These are phyloP conservation scores for Dysphania ambrosioides DNA, from an alignment of 148 eudicot species.

Conservation along the genomic window DNA sequence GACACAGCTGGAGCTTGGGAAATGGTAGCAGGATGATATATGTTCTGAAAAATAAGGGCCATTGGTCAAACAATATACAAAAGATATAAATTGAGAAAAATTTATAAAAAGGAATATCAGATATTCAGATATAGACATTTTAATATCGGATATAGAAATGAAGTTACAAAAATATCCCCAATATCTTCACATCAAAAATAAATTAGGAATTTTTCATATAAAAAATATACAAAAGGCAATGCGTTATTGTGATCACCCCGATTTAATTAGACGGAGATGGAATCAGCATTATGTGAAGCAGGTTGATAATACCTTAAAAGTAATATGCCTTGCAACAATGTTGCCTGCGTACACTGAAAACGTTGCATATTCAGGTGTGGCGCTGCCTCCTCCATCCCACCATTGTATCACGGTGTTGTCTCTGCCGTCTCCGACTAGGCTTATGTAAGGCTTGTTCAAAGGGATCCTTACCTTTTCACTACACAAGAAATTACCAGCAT, in stretches of 20 bases:
- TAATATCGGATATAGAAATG: too few species aligned
- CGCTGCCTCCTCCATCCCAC: constrained; percentile 26
- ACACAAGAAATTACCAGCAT: background rate
- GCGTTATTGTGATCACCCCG: too few species aligned
- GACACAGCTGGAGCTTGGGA: constrained; percentile 30
- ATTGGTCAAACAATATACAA: too few species aligned
- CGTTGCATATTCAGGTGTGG: constrained; percentile 23
- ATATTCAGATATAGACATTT: too few species aligned
- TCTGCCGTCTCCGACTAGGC: constrained; percentile 25
- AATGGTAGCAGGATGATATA: constrained; percentile 2
- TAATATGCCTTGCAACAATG: constrained; percentile 26
- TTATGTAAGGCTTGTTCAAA: constrained; percentile 19
- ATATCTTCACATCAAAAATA: too few species aligned
- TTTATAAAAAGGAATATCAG: too few species aligned
- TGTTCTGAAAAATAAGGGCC: constrained; percentile 9
- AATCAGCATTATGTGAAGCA: too few species aligned
- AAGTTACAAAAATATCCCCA: too few species aligned
- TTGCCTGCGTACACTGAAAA: constrained; percentile 21
- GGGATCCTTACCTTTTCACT: constrained; percentile 27
- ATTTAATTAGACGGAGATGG: too few species aligned
- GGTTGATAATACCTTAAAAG: constrained; percentile 24
- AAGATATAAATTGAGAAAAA: too few species aligned
- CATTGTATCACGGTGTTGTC: constrained; percentile 15
- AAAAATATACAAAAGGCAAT: too few species aligned
- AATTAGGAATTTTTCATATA: too few species aligned